Evolutionary conservation across 768 basidiomycete species (phyloP), one percentile per base, ranked within the genome.

Genomic region (Tylopilus sp.): DNA sequence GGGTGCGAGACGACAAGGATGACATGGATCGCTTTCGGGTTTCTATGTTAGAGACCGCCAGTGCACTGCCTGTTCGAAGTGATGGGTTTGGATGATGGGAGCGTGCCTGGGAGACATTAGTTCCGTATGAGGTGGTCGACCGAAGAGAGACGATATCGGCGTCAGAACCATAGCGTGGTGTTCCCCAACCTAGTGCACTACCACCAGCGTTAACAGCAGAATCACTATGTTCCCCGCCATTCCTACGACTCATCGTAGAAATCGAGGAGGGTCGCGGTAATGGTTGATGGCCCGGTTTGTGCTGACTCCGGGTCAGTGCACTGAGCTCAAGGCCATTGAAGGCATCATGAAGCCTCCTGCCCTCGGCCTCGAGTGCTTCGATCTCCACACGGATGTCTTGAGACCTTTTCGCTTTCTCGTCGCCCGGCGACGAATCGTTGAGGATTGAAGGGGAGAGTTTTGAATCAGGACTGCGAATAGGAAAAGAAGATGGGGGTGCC

Each of bases 291-390:
- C 60, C 57, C 4, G 65, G 47, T 44, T 21, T 42, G 7, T 65
- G 56, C 39, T 66, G 69, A 53, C 51, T 61, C 53, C 70, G 64
- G 10, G 83, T 81, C 43, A 89, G 69, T 20, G 83, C 79, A 30
- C 77, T 85, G 51, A 91, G 73, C 65, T 91, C 88, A 35, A 91
- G 73, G 9, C 88, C 86, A 58, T 81, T 87, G 66, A 91, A 91
- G 3, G 88, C 87, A 61, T 91, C 88, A 69, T 89, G 77, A 41
- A 91, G 68, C 44, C 85, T 74, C 54, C 77, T 76, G 6, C 79
- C 81, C 63, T 91, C 88, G 28, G 82, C 81, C 64, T 90, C 87
- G 39, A 91, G 79, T 6, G 75, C 67, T 52, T 77, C 71, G 39
- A 91, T 86, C 58, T 90, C 85, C 40, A 78, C 72, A 35, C 77